Conservation (phyloP, 768 basidiomycete genomes). For the Lepiota brunneoincarnata region DNA sequence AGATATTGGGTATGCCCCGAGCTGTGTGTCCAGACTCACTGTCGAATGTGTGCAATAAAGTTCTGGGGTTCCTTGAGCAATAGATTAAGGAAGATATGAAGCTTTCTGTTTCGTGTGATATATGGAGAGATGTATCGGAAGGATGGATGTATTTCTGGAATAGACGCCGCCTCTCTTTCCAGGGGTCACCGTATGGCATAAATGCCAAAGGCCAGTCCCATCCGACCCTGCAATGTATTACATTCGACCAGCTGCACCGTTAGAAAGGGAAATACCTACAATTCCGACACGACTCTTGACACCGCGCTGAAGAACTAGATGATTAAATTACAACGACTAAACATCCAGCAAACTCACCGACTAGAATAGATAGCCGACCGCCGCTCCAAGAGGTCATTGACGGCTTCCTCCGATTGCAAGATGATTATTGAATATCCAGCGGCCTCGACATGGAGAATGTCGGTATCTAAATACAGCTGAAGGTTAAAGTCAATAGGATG, state of each 20-base stretch:
- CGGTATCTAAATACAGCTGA: background rate
- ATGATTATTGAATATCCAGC: slow-evolving; percentile 20
- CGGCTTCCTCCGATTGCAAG: slow-evolving; percentile 26
- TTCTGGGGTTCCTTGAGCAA: slow-evolving; percentile 20
- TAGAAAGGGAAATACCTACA: slow-evolving; percentile 16
- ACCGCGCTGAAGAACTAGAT: background rate
- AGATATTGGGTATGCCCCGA: too few relatives aligned
- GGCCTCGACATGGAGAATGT: slow-evolving; percentile 4
- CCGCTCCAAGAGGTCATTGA: slow-evolving; percentile 42
- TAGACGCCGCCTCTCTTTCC: background rate
- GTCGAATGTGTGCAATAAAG: slow-evolving; percentile 22
- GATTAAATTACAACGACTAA: slow-evolving; percentile 16
- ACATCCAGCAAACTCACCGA: slow-evolving; percentile 21
- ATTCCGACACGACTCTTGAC: slow-evolving; percentile 9
- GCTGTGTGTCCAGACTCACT: slow-evolving; percentile 18
- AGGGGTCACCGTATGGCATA: background rate
- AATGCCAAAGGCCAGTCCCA: background rate
- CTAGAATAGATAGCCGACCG: slow-evolving; percentile 44
- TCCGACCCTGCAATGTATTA: slow-evolving; percentile 16
- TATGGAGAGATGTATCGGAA: background rate
- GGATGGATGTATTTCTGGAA: background rate
- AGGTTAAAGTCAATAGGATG: background rate
- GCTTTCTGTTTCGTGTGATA: slow-evolving; percentile 8
- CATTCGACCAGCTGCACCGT: slow-evolving; percentile 13
- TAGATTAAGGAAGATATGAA: slow-evolving; percentile 21